Evolutionary conservation across 148 eudicot genomes (phyloP).

Genomic region (Nepenthes mirabilis): DNA sequence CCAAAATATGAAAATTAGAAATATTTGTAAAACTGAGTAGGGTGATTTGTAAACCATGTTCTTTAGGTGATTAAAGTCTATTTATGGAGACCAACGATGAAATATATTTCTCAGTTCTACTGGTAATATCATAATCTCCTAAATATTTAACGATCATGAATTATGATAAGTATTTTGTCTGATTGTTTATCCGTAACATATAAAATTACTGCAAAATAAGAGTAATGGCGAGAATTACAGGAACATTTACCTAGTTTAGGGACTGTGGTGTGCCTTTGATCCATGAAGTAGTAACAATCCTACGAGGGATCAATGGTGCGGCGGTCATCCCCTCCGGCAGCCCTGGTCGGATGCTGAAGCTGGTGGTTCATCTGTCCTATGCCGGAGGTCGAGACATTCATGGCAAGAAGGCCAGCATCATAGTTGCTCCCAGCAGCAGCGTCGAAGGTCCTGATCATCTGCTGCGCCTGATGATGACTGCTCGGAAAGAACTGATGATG

Average conservation of each 20-base stretch:
- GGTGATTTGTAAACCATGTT: no score
- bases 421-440: constrained; percentile 18
- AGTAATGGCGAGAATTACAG: background rate
- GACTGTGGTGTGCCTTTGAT: background rate
- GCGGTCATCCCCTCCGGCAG: constrained; percentile 49
- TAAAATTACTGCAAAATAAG: background rate
- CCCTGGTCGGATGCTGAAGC: constrained; percentile 40
- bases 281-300: constrained; percentile 13
- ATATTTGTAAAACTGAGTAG: no score
- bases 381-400: constrained; percentile 31
- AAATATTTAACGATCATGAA: no score
- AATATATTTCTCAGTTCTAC: no score
- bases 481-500: constrained; percentile 69
- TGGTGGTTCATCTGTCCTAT: constrained; percentile 27
- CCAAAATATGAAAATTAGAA: no score
- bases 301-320: constrained; percentile 48
- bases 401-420: constrained; percentile 33
- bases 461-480: constrained; percentile 9
- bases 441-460: constrained; percentile 37
- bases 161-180: no score
- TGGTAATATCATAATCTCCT: no score
- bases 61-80: no score
- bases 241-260: background rate
- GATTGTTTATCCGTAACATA: background rate
- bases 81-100: no score